phyloP scores from a whole-genome alignment of 2,329 filamentous ascomycete species.

The Byssothecium circinans region DNA sequence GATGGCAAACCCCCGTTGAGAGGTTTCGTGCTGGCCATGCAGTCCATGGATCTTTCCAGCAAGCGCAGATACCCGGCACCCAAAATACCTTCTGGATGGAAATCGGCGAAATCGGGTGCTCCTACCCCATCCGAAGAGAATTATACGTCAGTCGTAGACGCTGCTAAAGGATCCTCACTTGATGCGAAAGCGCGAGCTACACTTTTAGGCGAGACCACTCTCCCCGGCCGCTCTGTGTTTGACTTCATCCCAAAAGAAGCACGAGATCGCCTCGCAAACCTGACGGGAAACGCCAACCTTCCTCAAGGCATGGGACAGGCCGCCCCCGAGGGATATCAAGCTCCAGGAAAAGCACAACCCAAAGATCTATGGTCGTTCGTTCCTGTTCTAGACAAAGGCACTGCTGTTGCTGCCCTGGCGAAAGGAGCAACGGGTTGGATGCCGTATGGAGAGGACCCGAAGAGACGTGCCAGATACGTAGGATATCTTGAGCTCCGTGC shows the following conservation, averaged over 20 bases:
- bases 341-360: constrained; percentile 63
- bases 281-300: constrained; percentile 74
- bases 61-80: constrained; percentile 63
- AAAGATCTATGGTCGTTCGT: constrained; percentile 56
- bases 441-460: constrained; percentile 81
- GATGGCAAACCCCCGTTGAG: constrained; percentile 79
- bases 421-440: constrained; percentile 65
- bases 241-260: constrained; percentile 82
- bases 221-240: constrained; percentile 94
- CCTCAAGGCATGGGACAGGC: constrained; percentile 77
- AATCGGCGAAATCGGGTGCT: constrained; percentile 52
- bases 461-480: constrained; percentile 79
- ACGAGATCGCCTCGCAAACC: constrained; percentile 73
- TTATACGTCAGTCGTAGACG: constrained; percentile 70
- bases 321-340: constrained; percentile 64
- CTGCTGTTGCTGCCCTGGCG: constrained; percentile 50
- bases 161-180: constrained; percentile 73
- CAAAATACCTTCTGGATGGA: constrained; percentile 73
- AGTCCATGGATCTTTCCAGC: constrained; percentile 45
- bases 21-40: constrained; percentile 72
- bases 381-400: constrained; percentile 44
- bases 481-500: constrained; percentile 78
- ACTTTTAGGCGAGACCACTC: constrained; percentile 74
- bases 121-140: constrained; percentile 36
- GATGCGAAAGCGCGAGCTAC: constrained; percentile 76